phyloP scores from a whole-genome alignment of 345 rosid genomes.

The Aquilaria yunnanensis region DNA sequence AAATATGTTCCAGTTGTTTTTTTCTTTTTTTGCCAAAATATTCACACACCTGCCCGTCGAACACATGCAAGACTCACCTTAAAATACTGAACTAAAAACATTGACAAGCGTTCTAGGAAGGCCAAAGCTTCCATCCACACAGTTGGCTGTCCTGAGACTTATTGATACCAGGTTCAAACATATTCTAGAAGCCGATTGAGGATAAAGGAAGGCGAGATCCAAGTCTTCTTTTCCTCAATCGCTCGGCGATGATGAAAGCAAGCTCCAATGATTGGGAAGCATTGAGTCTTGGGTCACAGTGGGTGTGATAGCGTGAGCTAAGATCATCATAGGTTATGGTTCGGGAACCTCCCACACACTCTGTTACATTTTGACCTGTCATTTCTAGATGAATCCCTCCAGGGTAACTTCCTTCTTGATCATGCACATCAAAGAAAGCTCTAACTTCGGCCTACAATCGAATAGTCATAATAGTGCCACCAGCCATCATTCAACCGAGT shows the following conservation, averaged over 20 bases:
- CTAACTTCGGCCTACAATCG: slow-evolving; percentile 28
- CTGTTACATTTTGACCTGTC: slow-evolving; percentile 37
- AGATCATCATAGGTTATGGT: slow-evolving; percentile 34
- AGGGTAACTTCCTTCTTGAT: slow-evolving; percentile 34
- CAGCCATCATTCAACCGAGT: too few relatives aligned
- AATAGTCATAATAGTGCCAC: too few relatives aligned
- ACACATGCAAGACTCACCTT: too few relatives aligned
- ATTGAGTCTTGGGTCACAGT: slow-evolving; percentile 34
- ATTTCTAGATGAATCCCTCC: slow-evolving; percentile 38
- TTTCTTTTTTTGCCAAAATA: too few relatives aligned
- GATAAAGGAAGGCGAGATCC: slow-evolving; percentile 8
- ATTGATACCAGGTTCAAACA: too few relatives aligned
- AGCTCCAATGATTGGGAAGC: slow-evolving; percentile 41
- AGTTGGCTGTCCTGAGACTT: too few relatives aligned
- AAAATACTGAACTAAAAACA: too few relatives aligned
- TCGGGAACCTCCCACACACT: slow-evolving; percentile 34
- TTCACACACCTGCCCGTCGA: too few relatives aligned
- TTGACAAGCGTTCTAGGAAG: too few relatives aligned
- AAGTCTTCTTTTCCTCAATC: slow-evolving; percentile 27
- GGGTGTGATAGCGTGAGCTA: slow-evolving; percentile 34
- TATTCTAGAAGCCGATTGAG: slow-evolving; percentile 6
- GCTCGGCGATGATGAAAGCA: slow-evolving; percentile 31
- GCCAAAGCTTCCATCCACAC: too few relatives aligned
- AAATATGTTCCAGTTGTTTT: too few relatives aligned
- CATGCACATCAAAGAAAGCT: slow-evolving; percentile 38